Conservation (phyloP, 1,139 yeast genomes). For the Scheffersomyces segobiensis region DNA sequence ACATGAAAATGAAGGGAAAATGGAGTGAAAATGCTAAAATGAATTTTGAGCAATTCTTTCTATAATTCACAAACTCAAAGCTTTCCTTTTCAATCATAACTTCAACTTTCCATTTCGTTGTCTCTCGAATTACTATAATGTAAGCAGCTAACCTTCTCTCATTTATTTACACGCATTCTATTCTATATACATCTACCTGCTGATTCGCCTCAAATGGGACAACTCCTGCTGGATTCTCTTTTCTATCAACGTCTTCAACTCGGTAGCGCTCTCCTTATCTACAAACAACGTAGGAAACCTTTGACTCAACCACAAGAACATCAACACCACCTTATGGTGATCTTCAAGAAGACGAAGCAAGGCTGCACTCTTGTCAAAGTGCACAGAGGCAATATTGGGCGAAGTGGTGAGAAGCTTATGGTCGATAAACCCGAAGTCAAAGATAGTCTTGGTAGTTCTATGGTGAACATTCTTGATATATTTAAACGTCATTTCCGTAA, state of each 20-base stretch:
- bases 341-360: slow-evolving; percentile 59
- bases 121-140: neutral
- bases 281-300: slow-evolving; percentile 81
- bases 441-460: slow-evolving; percentile 39
- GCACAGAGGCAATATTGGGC: slow-evolving; percentile 20
- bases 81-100: neutral
- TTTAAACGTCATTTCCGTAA: slow-evolving; percentile 27
- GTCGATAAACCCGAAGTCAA: slow-evolving; percentile 45
- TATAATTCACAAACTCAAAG: neutral
- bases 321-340: slow-evolving; percentile 65
- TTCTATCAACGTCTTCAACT: slow-evolving; percentile 65
- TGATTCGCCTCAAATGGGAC: slow-evolving; percentile 34
- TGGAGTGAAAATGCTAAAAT: too few relatives aligned
- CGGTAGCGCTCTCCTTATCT: slow-evolving; percentile 73
- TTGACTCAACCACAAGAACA: slow-evolving; percentile 85
- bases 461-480: slow-evolving; percentile 40
- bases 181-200: slow-evolving; percentile 5
- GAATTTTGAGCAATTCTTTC: too few relatives aligned
- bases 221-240: slow-evolving; percentile 65
- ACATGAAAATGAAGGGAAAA: too few relatives aligned
- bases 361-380: slow-evolving; percentile 28
- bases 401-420: slow-evolving; percentile 23
- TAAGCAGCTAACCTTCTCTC: neutral
- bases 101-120: neutral
- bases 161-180: neutral